phyloP scores from a whole-genome alignment of 2,329 filamentous ascomycete genomes.

The Colletotrichum chrysophilum region DNA sequence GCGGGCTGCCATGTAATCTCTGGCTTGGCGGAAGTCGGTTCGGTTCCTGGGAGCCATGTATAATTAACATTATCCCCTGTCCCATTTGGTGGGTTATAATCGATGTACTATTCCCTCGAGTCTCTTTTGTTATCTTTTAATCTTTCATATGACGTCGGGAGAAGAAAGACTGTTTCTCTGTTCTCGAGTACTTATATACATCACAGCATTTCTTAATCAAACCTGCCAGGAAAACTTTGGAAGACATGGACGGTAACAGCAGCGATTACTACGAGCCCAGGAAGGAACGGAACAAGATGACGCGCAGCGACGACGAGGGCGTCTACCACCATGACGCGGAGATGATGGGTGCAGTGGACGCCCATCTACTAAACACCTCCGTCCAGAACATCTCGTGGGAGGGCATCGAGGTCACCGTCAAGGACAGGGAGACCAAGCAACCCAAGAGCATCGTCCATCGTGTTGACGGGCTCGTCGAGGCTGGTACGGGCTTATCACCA shows the following conservation, averaged over 20 bases:
- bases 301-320: neutral
- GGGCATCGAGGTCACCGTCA: slow-evolving; percentile 72
- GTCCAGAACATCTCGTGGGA: slow-evolving; percentile 72
- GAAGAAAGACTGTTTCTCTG: neutral
- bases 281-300: neutral
- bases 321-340: slow-evolving; percentile 27
- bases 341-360: slow-evolving; percentile 34
- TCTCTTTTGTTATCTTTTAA: neutral
- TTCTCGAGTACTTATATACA: neutral
- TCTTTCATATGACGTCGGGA: neutral
- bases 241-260: neutral
- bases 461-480: slow-evolving; percentile 68
- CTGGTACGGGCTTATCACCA: slow-evolving; percentile 48
- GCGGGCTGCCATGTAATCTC: neutral
- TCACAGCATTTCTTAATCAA: neutral
- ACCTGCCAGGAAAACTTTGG: neutral
- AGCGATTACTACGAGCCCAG: neutral
- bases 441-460: slow-evolving; percentile 67
- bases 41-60: neutral
- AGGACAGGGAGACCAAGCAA: slow-evolving; percentile 70
- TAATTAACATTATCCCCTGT: neutral
- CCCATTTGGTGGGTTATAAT: neutral
- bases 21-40: neutral
- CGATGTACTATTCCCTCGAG: neutral
- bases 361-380: slow-evolving; percentile 66